These are phyloP conservation scores for Lathyrus aphaca DNA, from an alignment of 306 rosid species.

Conservation along the genomic window DNA sequence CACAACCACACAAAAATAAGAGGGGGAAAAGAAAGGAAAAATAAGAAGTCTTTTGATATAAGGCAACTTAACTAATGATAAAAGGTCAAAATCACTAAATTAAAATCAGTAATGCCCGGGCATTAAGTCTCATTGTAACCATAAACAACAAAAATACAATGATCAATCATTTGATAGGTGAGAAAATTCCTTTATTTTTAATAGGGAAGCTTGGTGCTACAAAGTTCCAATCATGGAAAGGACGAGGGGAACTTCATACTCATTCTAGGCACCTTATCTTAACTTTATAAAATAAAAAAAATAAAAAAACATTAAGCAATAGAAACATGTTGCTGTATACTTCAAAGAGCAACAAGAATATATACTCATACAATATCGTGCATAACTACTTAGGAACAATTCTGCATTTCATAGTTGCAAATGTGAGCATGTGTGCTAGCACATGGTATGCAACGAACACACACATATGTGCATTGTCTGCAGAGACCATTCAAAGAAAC, in stretches of 20 bases:
- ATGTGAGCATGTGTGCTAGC: background rate
- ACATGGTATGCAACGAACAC: background rate
- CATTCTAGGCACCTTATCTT: background rate
- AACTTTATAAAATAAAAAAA: no score
- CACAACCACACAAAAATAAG: slow-evolving; percentile 3
- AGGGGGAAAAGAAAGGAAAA: background rate
- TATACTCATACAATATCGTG: slow-evolving; percentile 15
- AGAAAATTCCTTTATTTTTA: slow-evolving; percentile 11
- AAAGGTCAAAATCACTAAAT: slow-evolving; percentile 21
- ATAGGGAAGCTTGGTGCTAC: background rate
- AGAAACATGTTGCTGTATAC: slow-evolving; percentile 18
- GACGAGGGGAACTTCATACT: background rate
- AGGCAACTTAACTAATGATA: slow-evolving; percentile 22
- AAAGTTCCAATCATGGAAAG: background rate
- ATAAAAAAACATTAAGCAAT: background rate
- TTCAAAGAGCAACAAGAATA: slow-evolving; percentile 33
- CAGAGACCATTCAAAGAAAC: slow-evolving; percentile 11
- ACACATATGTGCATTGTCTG: background rate
- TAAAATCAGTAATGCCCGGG: slow-evolving; percentile 14
- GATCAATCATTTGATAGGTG: slow-evolving; percentile 3
- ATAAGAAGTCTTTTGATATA: slow-evolving; percentile 5
- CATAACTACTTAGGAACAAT: slow-evolving; percentile 31
- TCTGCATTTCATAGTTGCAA: slow-evolving; percentile 19
- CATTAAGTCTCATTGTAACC: background rate
- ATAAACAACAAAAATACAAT: slow-evolving; percentile 2